Conservation (phyloP, 2,329 filamentous ascomycete genomes). For the Sporothrix brasiliensis region DNA sequence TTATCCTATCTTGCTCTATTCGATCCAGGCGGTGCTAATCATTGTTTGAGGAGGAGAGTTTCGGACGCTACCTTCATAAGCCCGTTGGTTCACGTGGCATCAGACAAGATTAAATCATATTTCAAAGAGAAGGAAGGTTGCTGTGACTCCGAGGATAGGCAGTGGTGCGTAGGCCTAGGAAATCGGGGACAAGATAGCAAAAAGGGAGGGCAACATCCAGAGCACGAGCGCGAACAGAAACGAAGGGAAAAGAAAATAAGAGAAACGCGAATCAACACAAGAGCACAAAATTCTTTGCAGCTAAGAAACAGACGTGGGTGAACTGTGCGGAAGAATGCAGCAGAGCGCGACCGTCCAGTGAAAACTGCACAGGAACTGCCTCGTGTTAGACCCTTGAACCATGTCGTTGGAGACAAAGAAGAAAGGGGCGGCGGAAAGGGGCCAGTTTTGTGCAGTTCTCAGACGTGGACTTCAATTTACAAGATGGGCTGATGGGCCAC, state of each 20-base stretch:
- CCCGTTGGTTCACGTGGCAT: background rate
- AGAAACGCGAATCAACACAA: slow-evolving; percentile 7
- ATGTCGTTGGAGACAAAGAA: slow-evolving; percentile 43
- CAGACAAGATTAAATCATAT: background rate
- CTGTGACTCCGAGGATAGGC: background rate
- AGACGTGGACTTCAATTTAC: slow-evolving; percentile 4
- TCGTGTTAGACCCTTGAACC: slow-evolving; percentile 47
- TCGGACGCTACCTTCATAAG: background rate
- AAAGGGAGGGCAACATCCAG: background rate
- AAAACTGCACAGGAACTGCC: slow-evolving; percentile 22
- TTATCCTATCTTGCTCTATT: background rate
- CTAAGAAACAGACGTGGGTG: slow-evolving; percentile 8
- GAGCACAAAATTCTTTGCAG: background rate
- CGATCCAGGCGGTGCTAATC: background rate
- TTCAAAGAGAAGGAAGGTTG: background rate
- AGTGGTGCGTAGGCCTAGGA: background rate
- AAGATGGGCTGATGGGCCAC: background rate
- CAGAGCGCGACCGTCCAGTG: slow-evolving; percentile 8
- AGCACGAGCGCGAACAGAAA: slow-evolving; percentile 1
- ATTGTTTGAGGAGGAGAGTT: background rate
- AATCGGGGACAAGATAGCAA: background rate
- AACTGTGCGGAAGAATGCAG: slow-evolving; percentile 8
- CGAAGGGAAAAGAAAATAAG: slow-evolving; percentile 1
- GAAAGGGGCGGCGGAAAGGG: slow-evolving; percentile 34
- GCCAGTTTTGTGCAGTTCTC: background rate